These are phyloP conservation scores for Huiozyma sinensis DNA, from an alignment of 805 yeast genomes.

Conservation along the genomic window DNA sequence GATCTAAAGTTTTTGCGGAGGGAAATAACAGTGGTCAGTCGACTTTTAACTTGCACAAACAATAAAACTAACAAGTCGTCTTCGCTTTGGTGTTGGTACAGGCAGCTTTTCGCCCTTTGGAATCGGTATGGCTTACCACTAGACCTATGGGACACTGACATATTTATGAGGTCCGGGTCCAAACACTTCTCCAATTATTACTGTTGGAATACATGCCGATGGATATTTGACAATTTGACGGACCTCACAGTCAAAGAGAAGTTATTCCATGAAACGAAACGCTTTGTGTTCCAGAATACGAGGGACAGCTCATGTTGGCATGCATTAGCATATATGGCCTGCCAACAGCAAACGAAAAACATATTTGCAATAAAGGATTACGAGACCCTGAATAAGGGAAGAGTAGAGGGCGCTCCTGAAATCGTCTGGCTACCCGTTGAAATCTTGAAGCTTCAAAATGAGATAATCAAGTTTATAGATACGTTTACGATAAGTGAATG, in stretches of 20 bases:
- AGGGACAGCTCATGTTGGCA: conserved; percentile 31
- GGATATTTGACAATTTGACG: conserved; percentile 21
- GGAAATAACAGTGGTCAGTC: conserved; percentile 11
- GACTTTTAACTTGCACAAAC: conserved; percentile 26
- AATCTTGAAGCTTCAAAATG: conserved; percentile 1
- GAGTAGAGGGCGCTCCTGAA: neutral
- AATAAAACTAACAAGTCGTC: conserved; percentile 32
- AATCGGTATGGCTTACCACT: neutral
- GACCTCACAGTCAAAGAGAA: conserved; percentile 2
- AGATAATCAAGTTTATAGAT: conserved; percentile 11
- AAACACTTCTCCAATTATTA: conserved; percentile 31
- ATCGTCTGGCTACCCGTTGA: neutral
- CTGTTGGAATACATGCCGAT: conserved; percentile 31
- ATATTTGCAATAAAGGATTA: conserved; percentile 7
- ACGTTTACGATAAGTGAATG: conserved; percentile 10
- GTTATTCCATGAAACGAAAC: conserved; percentile 9
- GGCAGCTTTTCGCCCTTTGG: conserved; percentile 18
- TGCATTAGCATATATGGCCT: conserved; percentile 15
- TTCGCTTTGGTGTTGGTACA: conserved; percentile 29
- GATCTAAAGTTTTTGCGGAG: conserved; percentile 8
- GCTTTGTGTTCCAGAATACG: conserved; percentile 19
- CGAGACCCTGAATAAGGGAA: neutral
- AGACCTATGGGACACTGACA: neutral
- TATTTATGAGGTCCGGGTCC: conserved; percentile 20
- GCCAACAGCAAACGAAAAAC: conserved; percentile 4